Percentiles rank a stretch among this genome's conserved stretches.
Evolutionary conservation across 495 filamentous ascomycete genomes (phyloP).

Genomic region (Podospora bellae-mahoneyi): DNA sequence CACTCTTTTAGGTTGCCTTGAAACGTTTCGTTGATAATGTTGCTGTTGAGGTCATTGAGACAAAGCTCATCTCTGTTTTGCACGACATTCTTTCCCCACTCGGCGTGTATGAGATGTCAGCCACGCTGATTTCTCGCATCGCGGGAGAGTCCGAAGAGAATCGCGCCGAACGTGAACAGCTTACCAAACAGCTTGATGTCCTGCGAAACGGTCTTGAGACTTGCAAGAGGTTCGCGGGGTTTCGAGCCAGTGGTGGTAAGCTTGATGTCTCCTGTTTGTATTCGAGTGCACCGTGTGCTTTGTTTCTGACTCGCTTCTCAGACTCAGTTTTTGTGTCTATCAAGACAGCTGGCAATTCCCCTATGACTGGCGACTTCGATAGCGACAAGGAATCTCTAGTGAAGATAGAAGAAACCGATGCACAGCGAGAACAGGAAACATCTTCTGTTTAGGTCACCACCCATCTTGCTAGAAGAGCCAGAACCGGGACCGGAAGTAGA

Average conservation of each 20-base stretch:
- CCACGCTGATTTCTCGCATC: slow-evolving; percentile 44
- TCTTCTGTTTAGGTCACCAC: too few relatives aligned
- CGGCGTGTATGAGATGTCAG: slow-evolving; percentile 43
- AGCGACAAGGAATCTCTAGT: too few relatives aligned
- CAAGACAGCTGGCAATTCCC: too few relatives aligned
- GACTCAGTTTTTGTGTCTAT: too few relatives aligned
- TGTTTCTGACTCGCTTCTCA: too few relatives aligned
- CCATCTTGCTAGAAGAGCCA: too few relatives aligned
- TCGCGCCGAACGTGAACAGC: slow-evolving; percentile 44
- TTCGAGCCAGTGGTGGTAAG: slow-evolving; percentile 21
- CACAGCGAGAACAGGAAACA: too few relatives aligned
- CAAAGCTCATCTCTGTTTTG: slow-evolving; percentile 51
- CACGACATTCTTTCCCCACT: slow-evolving; percentile 43
- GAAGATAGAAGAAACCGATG: too few relatives aligned
- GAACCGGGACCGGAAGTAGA: too few relatives aligned
- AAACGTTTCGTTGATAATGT: slow-evolving; percentile 62
- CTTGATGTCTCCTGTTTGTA: too few relatives aligned
- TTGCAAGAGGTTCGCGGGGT: slow-evolving; percentile 44
- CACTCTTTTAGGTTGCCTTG: slow-evolving; percentile 50
- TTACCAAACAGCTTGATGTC: slow-evolving; percentile 51
- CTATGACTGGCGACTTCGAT: too few relatives aligned
- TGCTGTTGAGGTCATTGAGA: slow-evolving; percentile 56
- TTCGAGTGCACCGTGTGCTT: too few relatives aligned
- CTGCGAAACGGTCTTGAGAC: slow-evolving; percentile 48
- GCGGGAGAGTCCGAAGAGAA: slow-evolving; percentile 56